These are phyloP conservation scores for Cutaneotrichosporon sp. DNA, from an alignment of 1,284 basidiomycete genomes.

Conservation along the genomic window DNA sequence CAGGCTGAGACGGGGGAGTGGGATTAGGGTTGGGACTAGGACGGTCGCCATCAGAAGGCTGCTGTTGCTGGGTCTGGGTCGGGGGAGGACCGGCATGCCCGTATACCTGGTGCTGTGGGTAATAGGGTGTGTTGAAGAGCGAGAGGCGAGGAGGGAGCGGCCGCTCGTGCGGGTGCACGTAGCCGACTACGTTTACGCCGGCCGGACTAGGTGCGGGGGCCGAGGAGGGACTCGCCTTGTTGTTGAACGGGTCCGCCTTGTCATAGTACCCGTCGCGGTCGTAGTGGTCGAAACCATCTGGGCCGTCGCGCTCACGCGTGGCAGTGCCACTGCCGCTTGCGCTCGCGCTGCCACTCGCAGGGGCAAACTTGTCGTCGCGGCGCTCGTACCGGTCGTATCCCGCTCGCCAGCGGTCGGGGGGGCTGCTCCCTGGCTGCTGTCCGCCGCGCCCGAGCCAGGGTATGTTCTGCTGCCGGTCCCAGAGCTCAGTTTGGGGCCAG, in stretches of 20 bases:
- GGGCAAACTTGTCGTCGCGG: constrained; percentile 2
- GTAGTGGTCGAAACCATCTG: not conserved
- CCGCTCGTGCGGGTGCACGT: constrained; percentile 6
- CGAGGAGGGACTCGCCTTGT: not conserved
- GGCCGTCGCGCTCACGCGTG: not conserved
- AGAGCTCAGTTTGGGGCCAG: not conserved
- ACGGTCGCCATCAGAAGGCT: too few species aligned
- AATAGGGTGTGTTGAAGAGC: not conserved
- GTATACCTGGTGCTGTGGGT: constrained; percentile 3
- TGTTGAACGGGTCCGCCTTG: not conserved
- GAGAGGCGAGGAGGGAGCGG: constrained; percentile 8
- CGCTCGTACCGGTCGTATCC: constrained; percentile 4
- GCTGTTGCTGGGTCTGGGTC: not conserved
- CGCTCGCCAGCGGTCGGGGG: not conserved
- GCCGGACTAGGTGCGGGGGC: not conserved
- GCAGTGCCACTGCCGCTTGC: not conserved
- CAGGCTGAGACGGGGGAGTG: not conserved
- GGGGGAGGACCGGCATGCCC: not conserved
- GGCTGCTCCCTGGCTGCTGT: not conserved
- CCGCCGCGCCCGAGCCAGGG: not conserved
- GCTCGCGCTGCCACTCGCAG: not conserved
- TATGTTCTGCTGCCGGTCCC: constrained; percentile 3
- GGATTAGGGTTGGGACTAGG: not conserved
- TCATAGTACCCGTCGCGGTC: not conserved
- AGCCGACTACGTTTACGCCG: not conserved